A percentile compares a stretch with the other conserved stretches of the same genome.
Conservation (phyloP, 2,329 filamentous ascomycete species). For the Alternaria incomplexa region DNA sequence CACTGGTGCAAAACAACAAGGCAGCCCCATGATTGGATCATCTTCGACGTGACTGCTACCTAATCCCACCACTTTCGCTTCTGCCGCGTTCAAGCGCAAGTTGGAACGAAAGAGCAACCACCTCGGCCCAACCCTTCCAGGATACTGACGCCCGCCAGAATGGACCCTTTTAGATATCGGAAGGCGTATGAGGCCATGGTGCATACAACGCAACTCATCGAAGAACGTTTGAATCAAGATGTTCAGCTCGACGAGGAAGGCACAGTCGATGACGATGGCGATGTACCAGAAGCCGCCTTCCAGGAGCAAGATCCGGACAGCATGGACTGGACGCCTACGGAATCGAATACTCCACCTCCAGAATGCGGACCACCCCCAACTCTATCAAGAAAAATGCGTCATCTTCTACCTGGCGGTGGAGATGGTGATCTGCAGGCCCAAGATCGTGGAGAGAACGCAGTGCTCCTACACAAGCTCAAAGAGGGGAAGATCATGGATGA, state of each 20-base stretch:
- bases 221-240: slow-evolving; percentile 37
- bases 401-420: slow-evolving; percentile 35
- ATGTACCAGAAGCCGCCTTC: slow-evolving; percentile 16
- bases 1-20: slow-evolving; percentile 8
- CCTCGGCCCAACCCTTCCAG: slow-evolving; percentile 3
- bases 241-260: slow-evolving; percentile 9
- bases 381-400: slow-evolving; percentile 39
- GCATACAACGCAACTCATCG: slow-evolving; percentile 42
- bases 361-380: slow-evolving; percentile 39
- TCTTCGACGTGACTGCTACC: background rate
- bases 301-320: slow-evolving; percentile 43
- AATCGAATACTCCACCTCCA: slow-evolving; percentile 32
- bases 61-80: background rate
- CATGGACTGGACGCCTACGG: slow-evolving; percentile 49
- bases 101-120: background rate
- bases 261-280: slow-evolving; percentile 9
- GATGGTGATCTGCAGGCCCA: slow-evolving; percentile 30
- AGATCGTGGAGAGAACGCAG: slow-evolving; percentile 33
- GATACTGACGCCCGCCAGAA: slow-evolving; percentile 31
- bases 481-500: slow-evolving; percentile 47
- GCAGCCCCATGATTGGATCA: slow-evolving; percentile 14
- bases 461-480: slow-evolving; percentile 43
- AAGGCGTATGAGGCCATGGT: slow-evolving; percentile 48
- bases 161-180: slow-evolving; percentile 47
- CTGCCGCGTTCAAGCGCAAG: background rate